phyloP scores from a whole-genome alignment of 2,329 filamentous ascomycete genomes.

The Xylariaceae sp. region DNA sequence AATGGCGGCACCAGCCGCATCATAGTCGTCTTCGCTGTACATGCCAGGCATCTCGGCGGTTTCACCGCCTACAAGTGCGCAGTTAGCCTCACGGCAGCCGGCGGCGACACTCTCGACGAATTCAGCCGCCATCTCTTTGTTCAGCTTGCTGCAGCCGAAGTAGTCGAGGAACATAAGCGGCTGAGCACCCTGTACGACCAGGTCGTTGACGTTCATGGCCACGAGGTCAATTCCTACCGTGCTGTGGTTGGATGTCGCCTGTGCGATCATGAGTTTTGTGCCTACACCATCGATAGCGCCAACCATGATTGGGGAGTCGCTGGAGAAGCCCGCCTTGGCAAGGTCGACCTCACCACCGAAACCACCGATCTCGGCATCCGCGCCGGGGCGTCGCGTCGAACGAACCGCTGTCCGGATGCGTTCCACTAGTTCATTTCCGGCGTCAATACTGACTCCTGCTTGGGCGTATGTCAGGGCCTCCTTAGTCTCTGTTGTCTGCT shows the following conservation, averaged over 20 bases:
- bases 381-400: constrained; percentile 77
- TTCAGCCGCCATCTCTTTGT: constrained; percentile 69
- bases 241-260: constrained; percentile 81
- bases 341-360: constrained; percentile 88
- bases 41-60: constrained; percentile 98
- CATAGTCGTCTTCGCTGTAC: constrained; percentile 84
- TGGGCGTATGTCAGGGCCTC: constrained; percentile 79
- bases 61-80: constrained; percentile 92
- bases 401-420: constrained; percentile 87
- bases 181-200: constrained; percentile 91
- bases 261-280: constrained; percentile 94
- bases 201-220: constrained; percentile 98
- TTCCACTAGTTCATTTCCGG: constrained; percentile 86
- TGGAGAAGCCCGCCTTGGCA: constrained; percentile 62
- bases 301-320: constrained; percentile 73
- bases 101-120: constrained; percentile 88
- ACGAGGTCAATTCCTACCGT: constrained; percentile 96
- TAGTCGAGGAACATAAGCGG: constrained; percentile 97
- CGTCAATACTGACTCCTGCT: constrained; percentile 90
- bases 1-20: constrained; percentile 84
- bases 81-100: constrained; percentile 78
- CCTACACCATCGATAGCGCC: constrained; percentile 94
- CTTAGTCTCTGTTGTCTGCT: constrained; percentile 37
- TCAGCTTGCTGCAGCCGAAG: constrained; percentile 86
- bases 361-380: constrained; percentile 89